Evolutionary conservation across 1,284 basidiomycete species (phyloP).

Genomic region (Boletus albobrunnescens): DNA sequence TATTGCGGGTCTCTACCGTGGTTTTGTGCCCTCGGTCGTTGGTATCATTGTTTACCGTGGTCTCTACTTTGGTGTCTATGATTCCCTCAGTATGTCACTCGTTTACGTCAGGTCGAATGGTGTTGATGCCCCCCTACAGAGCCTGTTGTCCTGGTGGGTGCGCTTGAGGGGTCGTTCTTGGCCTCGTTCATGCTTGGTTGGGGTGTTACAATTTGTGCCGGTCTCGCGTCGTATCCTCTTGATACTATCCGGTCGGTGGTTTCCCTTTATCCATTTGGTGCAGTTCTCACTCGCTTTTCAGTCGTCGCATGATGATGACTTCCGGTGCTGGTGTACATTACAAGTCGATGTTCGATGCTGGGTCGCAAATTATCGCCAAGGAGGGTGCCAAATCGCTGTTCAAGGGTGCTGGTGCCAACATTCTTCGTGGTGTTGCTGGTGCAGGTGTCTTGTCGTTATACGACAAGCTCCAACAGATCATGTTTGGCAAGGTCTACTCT

Average conservation of each 20-base stretch:
- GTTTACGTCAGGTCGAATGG: slow-evolving; percentile 2
- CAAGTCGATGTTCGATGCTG: slow-evolving; percentile 89
- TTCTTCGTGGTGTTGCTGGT: slow-evolving; percentile 96
- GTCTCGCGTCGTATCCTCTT: slow-evolving; percentile 92
- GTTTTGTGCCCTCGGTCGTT: slow-evolving; percentile 90
- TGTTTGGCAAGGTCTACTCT: slow-evolving; percentile 97
- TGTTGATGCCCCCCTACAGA: slow-evolving; percentile 47
- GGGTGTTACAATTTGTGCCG: slow-evolving; percentile 94
- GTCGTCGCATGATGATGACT: slow-evolving; percentile 97
- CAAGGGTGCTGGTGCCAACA: slow-evolving; percentile 97
- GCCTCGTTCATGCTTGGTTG: slow-evolving; percentile 89
- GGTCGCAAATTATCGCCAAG: slow-evolving; percentile 81
- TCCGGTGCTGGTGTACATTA: slow-evolving; percentile 82
- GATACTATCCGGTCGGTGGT: slow-evolving; percentile 81
- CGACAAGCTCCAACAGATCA: slow-evolving; percentile 86
- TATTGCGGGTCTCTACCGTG: slow-evolving; percentile 90
- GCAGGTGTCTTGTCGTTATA: slow-evolving; percentile 94
- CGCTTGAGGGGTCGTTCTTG: slow-evolving; percentile 85
- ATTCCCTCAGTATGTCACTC: slow-evolving; percentile 73
- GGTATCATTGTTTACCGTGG: slow-evolving; percentile 97
- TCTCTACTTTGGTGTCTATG: slow-evolving; percentile 93
- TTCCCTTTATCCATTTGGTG: not conserved
- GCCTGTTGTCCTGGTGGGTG: slow-evolving; percentile 86
- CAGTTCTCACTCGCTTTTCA: slow-evolving; percentile 28
- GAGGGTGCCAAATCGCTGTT: slow-evolving; percentile 88